phyloP scores from a whole-genome alignment of 148 eudicot genomes.

The Cornus suecica region DNA sequence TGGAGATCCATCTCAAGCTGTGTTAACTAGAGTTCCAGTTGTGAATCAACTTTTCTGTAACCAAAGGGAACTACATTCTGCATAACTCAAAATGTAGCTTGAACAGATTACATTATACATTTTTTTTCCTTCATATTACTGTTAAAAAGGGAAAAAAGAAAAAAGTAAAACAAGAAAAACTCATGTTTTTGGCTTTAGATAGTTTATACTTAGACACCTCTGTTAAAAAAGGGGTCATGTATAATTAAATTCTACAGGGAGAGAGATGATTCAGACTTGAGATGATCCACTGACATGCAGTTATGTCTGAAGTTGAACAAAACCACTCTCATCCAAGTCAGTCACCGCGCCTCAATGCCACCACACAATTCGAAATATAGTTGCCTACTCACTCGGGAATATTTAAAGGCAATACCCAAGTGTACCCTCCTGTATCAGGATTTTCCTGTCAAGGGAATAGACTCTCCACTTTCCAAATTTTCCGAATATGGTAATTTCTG shows the following conservation, averaged over 20 bases:
- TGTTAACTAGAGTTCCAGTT: no score
- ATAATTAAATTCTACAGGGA: neutral
- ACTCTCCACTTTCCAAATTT: conserved; percentile 35
- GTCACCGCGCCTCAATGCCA: neutral
- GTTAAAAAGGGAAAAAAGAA: no score
- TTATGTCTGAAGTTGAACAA: neutral
- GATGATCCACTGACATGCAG: neutral
- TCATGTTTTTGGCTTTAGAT: neutral
- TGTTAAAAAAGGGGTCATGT: neutral
- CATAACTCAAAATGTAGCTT: no score
- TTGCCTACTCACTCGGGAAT: neutral
- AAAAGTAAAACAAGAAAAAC: neutral
- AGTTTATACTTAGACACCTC: neutral
- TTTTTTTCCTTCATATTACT: no score
- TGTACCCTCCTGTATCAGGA: conserved; percentile 16
- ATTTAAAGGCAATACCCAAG: neutral
- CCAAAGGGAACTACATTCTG: no score
- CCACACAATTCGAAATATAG: neutral
- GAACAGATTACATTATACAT: no score
- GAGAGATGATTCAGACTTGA: neutral
- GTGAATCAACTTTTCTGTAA: no score
- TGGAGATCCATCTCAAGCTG: no score
- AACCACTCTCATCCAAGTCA: neutral
- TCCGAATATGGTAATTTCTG: conserved; percentile 34
- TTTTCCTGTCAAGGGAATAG: conserved; percentile 26